phyloP scores from a whole-genome alignment of 495 filamentous ascomycete genomes.

The Aspergillus incahuasiensis region DNA sequence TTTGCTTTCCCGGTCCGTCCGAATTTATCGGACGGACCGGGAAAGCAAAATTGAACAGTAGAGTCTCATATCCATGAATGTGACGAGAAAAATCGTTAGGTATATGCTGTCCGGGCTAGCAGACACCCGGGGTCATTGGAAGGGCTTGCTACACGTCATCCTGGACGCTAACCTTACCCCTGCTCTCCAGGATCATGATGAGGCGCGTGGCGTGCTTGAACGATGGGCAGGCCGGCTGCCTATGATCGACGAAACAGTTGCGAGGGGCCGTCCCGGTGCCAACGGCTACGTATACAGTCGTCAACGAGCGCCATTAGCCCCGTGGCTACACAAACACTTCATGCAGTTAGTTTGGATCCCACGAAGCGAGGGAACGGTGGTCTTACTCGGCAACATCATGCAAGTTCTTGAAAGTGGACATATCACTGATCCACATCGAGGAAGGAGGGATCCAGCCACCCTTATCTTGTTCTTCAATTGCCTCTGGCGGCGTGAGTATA shows the following conservation, averaged over 20 bases:
- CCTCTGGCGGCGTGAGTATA: slow-evolving; percentile 62
- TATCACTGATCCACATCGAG: slow-evolving; percentile 81
- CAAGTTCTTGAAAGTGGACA: slow-evolving; percentile 56
- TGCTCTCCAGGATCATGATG: neutral
- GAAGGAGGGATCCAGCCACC: slow-evolving; percentile 92
- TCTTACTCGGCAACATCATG: slow-evolving; percentile 94
- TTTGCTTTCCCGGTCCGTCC: neutral
- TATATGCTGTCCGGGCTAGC: slow-evolving; percentile 1
- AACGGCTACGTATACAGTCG: slow-evolving; percentile 80
- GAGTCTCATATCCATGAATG: neutral
- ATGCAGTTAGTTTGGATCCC: slow-evolving; percentile 19
- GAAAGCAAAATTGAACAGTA: slow-evolving; percentile 1
- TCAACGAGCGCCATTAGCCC: slow-evolving; percentile 88
- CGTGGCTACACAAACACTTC: slow-evolving; percentile 81
- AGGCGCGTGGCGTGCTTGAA: neutral
- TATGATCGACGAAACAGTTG: slow-evolving; percentile 62
- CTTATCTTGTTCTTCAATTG: slow-evolving; percentile 65
- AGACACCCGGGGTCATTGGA: slow-evolving; percentile 5
- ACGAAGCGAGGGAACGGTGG: neutral
- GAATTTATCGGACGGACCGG: neutral
- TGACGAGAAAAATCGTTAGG: slow-evolving; percentile 8
- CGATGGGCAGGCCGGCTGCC: slow-evolving; percentile 19
- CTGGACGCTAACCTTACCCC: neutral
- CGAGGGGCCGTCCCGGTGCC: slow-evolving; percentile 60
- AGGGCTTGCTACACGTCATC: slow-evolving; percentile 7